phyloP scores from a whole-genome alignment of 106 monocot species.

The Agapanthus africanus region DNA sequence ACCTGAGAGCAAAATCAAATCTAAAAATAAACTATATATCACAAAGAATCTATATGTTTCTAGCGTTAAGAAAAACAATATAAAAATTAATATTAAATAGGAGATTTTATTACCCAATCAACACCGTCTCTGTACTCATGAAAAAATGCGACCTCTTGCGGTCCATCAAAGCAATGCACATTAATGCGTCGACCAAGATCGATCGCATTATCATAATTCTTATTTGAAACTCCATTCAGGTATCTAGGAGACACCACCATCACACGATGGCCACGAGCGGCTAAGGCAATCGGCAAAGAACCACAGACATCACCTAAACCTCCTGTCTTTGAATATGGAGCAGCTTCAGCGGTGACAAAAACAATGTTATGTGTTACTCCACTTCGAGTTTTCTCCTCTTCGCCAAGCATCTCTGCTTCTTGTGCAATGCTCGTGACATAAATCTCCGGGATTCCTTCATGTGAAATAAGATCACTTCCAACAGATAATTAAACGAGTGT shows the following conservation, averaged over 20 bases:
- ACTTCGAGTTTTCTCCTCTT: constrained; percentile 12
- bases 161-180: constrained; percentile 61
- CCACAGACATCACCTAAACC: no score
- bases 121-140: constrained; percentile 78
- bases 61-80: not conserved
- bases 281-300: no score
- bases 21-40: not conserved
- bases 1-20: not conserved
- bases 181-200: constrained; percentile 39
- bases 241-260: no score
- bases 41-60: not conserved
- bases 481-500: not conserved
- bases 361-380: constrained; percentile 27
- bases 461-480: not conserved
- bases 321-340: no score
- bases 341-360: constrained; percentile 61
- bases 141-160: constrained; percentile 70
- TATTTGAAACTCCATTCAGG: no score
- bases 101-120: constrained; percentile 67
- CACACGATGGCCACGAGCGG: constrained; percentile 78
- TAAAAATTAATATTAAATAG: not conserved
- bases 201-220: constrained; percentile 27
- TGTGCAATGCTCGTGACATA: not conserved
- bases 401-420: constrained; percentile 4
- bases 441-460: not conserved